Percentiles rank a stretch among this genome's conserved stretches.
Evolutionary conservation across 306 rosid species (phyloP).

Genomic region (Mucuna pruriens): DNA sequence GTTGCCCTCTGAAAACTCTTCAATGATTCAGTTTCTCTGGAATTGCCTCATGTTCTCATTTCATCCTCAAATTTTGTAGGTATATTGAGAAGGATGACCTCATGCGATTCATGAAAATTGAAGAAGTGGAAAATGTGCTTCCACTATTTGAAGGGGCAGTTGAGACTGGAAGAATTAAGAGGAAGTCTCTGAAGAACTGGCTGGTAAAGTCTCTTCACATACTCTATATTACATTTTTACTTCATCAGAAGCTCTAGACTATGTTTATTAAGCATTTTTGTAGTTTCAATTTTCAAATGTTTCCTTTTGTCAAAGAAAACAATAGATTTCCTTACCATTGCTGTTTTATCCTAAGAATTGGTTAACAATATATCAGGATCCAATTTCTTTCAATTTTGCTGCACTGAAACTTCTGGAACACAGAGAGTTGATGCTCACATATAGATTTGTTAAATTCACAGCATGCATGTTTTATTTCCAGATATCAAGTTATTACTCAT

Average conservation of each 20-base stretch:
- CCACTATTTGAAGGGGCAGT: constrained; percentile 77
- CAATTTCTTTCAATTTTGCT: background rate
- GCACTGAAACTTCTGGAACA: constrained; percentile 13
- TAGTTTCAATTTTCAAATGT: background rate
- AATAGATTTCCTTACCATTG: background rate
- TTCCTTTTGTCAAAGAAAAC: background rate
- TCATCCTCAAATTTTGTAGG: constrained; percentile 44
- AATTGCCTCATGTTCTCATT: constrained; percentile 32
- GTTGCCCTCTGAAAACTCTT: background rate
- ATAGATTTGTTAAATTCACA: constrained; percentile 14
- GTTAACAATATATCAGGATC: constrained; percentile 18
- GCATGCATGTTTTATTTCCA: constrained; percentile 19
- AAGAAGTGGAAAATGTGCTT: constrained; percentile 73
- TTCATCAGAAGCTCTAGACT: background rate
- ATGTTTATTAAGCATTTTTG: background rate
- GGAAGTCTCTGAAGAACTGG: constrained; percentile 82
- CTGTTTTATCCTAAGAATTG: background rate
- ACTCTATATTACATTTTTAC: background rate
- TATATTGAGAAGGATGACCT: constrained; percentile 83
- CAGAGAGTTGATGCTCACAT: background rate
- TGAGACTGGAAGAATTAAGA: constrained; percentile 69
- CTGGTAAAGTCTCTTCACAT: constrained; percentile 51
- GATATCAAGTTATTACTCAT: background rate
- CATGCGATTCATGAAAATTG: constrained; percentile 64
- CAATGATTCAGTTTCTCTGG: constrained; percentile 10